Conservation (phyloP, 495 filamentous ascomycete genomes). For the Aspergillus baeticus region DNA sequence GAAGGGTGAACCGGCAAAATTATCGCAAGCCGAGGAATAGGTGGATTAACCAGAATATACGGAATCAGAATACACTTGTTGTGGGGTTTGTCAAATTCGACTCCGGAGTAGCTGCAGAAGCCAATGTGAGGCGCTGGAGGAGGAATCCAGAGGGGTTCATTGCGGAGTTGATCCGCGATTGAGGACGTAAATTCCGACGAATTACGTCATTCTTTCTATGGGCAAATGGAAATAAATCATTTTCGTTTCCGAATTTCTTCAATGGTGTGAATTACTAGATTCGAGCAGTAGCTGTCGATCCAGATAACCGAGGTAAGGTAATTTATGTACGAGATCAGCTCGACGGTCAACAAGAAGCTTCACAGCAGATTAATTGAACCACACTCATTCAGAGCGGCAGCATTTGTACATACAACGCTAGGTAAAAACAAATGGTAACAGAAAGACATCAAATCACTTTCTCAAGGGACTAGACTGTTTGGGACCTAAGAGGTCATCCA, state of each 20-base stretch:
- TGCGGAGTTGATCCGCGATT: too few relatives aligned
- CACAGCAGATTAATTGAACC: not conserved
- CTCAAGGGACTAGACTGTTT: slow-evolving; percentile 26
- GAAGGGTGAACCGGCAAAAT: too few relatives aligned
- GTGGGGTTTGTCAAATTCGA: too few relatives aligned
- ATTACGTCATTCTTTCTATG: too few relatives aligned
- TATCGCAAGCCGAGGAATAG: too few relatives aligned
- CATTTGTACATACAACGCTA: slow-evolving; percentile 14
- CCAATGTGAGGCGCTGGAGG: not conserved
- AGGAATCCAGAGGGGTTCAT: not conserved
- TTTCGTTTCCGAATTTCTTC: too few relatives aligned
- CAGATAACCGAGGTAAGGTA: not conserved
- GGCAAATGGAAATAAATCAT: too few relatives aligned
- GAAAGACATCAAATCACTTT: slow-evolving; percentile 16
- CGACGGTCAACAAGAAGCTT: not conserved
- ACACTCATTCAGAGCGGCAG: not conserved
- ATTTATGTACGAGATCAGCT: too few relatives aligned
- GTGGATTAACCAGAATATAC: too few relatives aligned
- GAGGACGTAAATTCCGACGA: not conserved
- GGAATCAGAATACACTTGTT: too few relatives aligned
- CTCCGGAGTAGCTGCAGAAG: not conserved
- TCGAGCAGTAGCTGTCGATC: not conserved
- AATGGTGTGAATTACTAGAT: too few relatives aligned
- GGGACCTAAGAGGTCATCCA: slow-evolving; percentile 59
- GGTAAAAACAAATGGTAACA: slow-evolving; percentile 10